Evolutionary conservation across 1,139 yeast species (phyloP).

Genomic region (Casaregolazyma suthepensis): DNA sequence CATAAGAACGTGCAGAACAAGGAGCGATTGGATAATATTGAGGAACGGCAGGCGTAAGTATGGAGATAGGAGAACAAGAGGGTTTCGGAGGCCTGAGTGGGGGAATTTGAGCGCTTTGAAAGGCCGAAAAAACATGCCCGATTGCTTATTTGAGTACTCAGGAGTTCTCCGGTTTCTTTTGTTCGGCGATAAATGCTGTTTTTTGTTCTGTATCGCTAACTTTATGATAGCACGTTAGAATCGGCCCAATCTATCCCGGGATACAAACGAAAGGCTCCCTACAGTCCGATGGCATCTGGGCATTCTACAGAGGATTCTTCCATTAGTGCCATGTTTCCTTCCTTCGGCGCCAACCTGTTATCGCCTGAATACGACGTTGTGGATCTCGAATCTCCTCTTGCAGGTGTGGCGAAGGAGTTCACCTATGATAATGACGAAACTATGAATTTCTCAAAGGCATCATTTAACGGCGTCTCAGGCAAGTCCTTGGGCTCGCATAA

Average conservation of each 20-base stretch:
- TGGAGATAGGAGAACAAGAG: neutral
- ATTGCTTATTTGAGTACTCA: neutral
- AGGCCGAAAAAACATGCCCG: neutral
- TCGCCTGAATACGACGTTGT: constrained; percentile 12
- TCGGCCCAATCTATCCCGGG: neutral
- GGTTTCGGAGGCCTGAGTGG: neutral
- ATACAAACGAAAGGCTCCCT: constrained; percentile 10
- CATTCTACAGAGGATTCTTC: constrained; percentile 9
- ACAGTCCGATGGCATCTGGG: constrained; percentile 12
- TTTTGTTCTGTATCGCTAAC: neutral
- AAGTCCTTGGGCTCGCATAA: neutral
- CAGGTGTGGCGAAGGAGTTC: neutral
- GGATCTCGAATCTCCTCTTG: constrained; percentile 4
- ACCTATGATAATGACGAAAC: neutral
- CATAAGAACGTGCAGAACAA: constrained; percentile 18
- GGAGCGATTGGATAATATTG: constrained; percentile 22
- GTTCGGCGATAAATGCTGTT: neutral
- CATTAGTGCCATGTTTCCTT: constrained; percentile 3
- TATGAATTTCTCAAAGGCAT: neutral
- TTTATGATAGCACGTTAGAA: neutral
- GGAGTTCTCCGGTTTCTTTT: neutral
- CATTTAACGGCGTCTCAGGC: neutral
- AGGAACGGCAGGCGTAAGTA: constrained; percentile 19
- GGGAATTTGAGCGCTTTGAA: neutral
- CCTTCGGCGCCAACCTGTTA: constrained; percentile 7